Evolutionary conservation across 2,329 filamentous ascomycete genomes (phyloP).

Genomic region (Chrysosporium keratinophilum): DNA sequence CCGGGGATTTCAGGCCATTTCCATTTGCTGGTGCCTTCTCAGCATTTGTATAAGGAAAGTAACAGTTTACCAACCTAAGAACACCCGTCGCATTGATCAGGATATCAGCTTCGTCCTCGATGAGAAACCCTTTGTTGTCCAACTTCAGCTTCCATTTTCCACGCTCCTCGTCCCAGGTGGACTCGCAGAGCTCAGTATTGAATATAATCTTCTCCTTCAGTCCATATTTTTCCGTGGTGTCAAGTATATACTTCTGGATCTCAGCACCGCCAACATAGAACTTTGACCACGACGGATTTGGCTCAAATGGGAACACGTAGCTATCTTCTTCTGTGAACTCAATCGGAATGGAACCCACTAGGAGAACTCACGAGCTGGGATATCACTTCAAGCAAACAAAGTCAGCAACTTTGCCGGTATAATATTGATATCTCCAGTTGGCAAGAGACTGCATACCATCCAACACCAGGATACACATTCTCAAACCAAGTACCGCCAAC

Average conservation of each 20-base stretch:
- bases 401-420: neutral
- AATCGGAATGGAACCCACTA: slow-evolving; percentile 34
- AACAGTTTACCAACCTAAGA: neutral
- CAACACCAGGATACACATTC: slow-evolving; percentile 35
- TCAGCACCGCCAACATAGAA: slow-evolving; percentile 54
- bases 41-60: neutral
- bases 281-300: slow-evolving; percentile 8
- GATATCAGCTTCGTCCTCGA: slow-evolving; percentile 25
- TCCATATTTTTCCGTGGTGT: slow-evolving; percentile 51
- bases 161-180: slow-evolving; percentile 44
- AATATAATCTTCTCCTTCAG: slow-evolving; percentile 51
- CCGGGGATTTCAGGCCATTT: slow-evolving; percentile 40
- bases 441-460: slow-evolving; percentile 38
- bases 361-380: slow-evolving; percentile 62
- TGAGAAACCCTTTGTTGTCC: slow-evolving; percentile 16
- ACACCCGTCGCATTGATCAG: slow-evolving; percentile 32
- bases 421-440: neutral
- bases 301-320: slow-evolving; percentile 41
- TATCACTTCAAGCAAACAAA: slow-evolving; percentile 53
- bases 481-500: slow-evolving; percentile 47
- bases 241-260: slow-evolving; percentile 58
- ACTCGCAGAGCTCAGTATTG: slow-evolving; percentile 45
- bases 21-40: slow-evolving; percentile 20
- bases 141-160: slow-evolving; percentile 32
- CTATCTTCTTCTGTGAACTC: slow-evolving; percentile 52